phyloP scores from a whole-genome alignment of 2,329 filamentous ascomycete genomes.

The Karstenula rhodostoma region DNA sequence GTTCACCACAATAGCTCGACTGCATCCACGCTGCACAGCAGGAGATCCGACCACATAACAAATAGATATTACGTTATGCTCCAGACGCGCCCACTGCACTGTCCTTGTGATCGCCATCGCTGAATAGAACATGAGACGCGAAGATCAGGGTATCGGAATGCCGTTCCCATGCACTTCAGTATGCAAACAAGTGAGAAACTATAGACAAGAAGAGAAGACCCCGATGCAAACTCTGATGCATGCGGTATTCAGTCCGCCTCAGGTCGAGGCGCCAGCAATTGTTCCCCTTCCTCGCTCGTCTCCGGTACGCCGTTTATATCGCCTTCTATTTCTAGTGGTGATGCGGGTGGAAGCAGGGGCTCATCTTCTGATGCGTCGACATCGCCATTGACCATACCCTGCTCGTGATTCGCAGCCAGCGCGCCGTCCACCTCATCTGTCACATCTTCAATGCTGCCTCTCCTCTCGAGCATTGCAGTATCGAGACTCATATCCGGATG shows the following conservation, averaged over 20 bases:
- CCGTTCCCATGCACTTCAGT: not conserved
- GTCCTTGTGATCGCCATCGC: not conserved
- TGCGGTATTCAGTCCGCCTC: not conserved
- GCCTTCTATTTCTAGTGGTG: not conserved
- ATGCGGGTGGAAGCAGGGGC: conserved; percentile 8
- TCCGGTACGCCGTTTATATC: not conserved
- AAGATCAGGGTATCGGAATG: conserved; percentile 3
- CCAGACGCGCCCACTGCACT: not conserved
- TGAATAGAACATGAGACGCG: not conserved
- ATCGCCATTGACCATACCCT: conserved; percentile 24
- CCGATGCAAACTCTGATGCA: not conserved
- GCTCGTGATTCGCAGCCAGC: not conserved
- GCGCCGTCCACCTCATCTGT: conserved; percentile 23
- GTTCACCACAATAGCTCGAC: not conserved
- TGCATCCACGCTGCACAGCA: not conserved
- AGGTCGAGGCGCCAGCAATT: not conserved
- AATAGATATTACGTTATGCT: conserved; percentile 3
- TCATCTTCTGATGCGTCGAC: conserved; percentile 19
- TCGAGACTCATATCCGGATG: conserved; percentile 5
- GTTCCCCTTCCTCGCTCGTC: not conserved
- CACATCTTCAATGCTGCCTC: conserved; percentile 22
- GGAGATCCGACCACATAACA: not conserved
- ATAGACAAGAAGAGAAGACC: not conserved
- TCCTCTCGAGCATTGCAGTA: conserved; percentile 11
- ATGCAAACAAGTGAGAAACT: conserved; percentile 1